Percentiles rank a stretch among this genome's conserved stretches.
Evolutionary conservation across 441 rosid species (phyloP).

Genomic region (Bocquillonia castaneifolia): DNA sequence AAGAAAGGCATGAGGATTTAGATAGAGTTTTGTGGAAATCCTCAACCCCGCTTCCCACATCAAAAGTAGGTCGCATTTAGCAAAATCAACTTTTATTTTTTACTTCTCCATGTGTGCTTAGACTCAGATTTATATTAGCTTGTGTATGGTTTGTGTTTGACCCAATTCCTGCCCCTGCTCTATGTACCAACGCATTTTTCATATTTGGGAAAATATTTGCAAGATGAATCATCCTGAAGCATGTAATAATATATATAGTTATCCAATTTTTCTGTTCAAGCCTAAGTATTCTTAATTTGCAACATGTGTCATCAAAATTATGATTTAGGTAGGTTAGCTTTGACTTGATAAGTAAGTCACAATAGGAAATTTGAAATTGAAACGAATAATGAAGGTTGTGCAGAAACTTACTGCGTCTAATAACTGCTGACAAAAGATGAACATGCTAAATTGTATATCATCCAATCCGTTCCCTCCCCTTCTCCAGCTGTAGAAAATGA

Average conservation of each 20-base stretch:
- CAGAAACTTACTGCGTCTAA: not conserved
- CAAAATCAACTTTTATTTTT: conserved; percentile 12
- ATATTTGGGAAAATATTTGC: not conserved
- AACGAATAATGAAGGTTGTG: not conserved
- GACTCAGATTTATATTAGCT: not conserved
- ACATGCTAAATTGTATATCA: not conserved
- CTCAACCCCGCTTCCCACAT: conserved; percentile 40
- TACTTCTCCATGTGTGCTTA: not conserved
- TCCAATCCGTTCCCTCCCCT: too few species aligned
- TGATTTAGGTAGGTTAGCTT: not conserved
- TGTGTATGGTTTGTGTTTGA: not conserved
- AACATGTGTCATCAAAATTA: not conserved
- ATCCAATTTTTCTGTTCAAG: not conserved
- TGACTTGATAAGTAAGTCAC: not conserved
- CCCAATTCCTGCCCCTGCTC: not conserved
- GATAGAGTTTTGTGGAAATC: conserved; percentile 34
- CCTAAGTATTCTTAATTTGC: too few species aligned
- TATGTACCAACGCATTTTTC: not conserved
- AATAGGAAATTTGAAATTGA: not conserved
- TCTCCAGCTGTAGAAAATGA: not conserved
- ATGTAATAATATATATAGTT: not conserved
- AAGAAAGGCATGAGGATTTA: conserved; percentile 35
- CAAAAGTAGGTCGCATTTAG: conserved; percentile 45
- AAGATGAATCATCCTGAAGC: not conserved
- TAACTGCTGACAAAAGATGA: not conserved